Percentiles rank a stretch among this genome's conserved stretches.
Evolutionary conservation across 2,329 filamentous ascomycete species (phyloP).

Genomic region (Fusarium sp.): DNA sequence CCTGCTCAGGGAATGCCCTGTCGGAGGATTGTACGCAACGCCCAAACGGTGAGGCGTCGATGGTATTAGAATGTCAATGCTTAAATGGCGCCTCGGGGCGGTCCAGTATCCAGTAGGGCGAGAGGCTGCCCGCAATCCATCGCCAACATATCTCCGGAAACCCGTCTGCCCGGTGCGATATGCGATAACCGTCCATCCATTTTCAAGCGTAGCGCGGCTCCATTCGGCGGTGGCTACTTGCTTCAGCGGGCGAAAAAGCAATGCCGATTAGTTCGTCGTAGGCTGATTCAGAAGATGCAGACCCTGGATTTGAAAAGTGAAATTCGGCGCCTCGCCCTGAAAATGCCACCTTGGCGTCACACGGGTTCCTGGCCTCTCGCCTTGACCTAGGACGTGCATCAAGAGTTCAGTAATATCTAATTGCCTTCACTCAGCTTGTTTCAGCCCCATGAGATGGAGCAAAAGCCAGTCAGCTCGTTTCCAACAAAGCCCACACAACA

Average conservation of each 20-base stretch:
- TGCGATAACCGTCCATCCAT: background rate
- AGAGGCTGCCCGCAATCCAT: constrained; percentile 2
- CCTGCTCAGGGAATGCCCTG: constrained; percentile 4
- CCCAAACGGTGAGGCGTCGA: constrained; percentile 34
- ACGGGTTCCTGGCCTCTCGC: background rate
- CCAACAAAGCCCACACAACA: background rate
- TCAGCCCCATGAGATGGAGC: constrained; percentile 1
- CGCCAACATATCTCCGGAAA: background rate
- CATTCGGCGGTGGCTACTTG: constrained; percentile 26
- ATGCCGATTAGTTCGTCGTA: constrained; percentile 1
- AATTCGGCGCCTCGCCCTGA: background rate
- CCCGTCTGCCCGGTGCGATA: background rate
- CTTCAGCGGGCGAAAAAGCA: constrained; percentile 16
- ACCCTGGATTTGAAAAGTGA: constrained; percentile 14
- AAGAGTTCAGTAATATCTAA: background rate
- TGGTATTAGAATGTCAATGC: constrained; percentile 7
- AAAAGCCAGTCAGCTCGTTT: background rate
- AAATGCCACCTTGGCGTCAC: background rate
- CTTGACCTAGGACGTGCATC: background rate
- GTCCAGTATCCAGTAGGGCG: background rate
- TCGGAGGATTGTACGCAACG: background rate
- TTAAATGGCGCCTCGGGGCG: constrained; percentile 18
- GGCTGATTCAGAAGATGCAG: constrained; percentile 1
- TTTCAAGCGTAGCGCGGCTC: constrained; percentile 12
- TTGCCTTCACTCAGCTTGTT: background rate